Percentiles rank a stretch among this genome's conserved stretches.
Conservation (phyloP, 768 basidiomycete genomes). For the Galerina sulciceps region DNA sequence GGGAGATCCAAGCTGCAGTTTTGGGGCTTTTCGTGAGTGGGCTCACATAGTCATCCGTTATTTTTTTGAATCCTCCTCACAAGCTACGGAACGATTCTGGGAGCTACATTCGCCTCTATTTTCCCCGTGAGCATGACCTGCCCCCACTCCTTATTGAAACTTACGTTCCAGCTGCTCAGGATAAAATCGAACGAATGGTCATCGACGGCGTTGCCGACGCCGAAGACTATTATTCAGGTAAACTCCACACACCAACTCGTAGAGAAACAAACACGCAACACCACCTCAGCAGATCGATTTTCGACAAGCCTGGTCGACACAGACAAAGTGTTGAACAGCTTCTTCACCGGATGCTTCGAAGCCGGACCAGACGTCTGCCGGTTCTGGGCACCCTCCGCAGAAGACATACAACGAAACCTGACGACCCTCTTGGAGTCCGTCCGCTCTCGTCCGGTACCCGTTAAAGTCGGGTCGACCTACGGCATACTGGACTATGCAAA, state of each 20-base stretch:
- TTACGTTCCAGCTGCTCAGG: slow-evolving; percentile 35
- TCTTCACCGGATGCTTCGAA: slow-evolving; percentile 38
- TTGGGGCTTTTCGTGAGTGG: slow-evolving; percentile 37
- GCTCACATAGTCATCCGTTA: too few relatives aligned
- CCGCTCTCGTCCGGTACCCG: slow-evolving; percentile 33
- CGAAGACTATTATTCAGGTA: slow-evolving; percentile 43
- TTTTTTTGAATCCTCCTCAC: background rate
- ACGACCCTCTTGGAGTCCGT: slow-evolving; percentile 35
- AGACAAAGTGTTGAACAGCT: slow-evolving; percentile 36
- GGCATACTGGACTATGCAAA: slow-evolving; percentile 39
- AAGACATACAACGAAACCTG: slow-evolving; percentile 36
- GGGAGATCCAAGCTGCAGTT: slow-evolving; percentile 37
- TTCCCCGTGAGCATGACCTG: slow-evolving; percentile 31
- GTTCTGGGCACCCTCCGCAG: slow-evolving; percentile 39
- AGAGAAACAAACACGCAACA: background rate
- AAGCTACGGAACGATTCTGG: slow-evolving; percentile 32
- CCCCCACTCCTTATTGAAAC: background rate
- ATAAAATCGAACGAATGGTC: slow-evolving; percentile 38
- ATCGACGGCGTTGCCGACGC: slow-evolving; percentile 46
- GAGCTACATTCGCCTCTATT: slow-evolving; percentile 35
- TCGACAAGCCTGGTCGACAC: slow-evolving; percentile 41
- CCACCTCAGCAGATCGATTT: slow-evolving; percentile 31
- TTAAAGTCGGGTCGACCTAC: slow-evolving; percentile 28
- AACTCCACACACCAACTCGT: slow-evolving; percentile 4
- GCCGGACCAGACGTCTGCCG: slow-evolving; percentile 40